These are phyloP conservation scores for Pyrenophora seminiperda DNA, from an alignment of 2,329 filamentous ascomycete species.

Conservation along the genomic window DNA sequence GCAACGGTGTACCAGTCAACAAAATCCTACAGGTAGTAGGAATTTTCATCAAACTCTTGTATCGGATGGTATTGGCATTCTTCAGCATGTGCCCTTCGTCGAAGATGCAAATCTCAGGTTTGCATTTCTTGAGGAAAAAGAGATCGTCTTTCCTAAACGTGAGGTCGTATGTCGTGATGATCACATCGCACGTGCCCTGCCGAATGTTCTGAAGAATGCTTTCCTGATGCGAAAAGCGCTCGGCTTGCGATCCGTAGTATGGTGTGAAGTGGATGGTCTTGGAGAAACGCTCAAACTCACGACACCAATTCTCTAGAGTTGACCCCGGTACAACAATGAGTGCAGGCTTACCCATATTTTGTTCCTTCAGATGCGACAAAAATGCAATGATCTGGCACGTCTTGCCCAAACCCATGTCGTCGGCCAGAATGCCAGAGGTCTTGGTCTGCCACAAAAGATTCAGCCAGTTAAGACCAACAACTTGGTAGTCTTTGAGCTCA, in stretches of 20 bases:
- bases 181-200: conserved; percentile 64
- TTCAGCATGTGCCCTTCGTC: conserved; percentile 95
- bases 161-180: conserved; percentile 74
- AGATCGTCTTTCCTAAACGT: conserved; percentile 65
- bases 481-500: conserved; percentile 87
- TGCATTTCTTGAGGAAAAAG: conserved; percentile 64
- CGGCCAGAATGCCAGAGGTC: conserved; percentile 88
- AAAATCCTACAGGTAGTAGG: conserved; percentile 82
- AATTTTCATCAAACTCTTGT: conserved; percentile 78
- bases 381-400: conserved; percentile 96
- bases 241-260: conserved; percentile 72
- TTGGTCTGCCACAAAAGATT: conserved; percentile 78
- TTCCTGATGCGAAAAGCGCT: conserved; percentile 70
- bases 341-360: conserved; percentile 70
- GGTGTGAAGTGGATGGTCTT: conserved; percentile 73
- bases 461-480: conserved; percentile 95
- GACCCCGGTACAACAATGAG: conserved; percentile 91
- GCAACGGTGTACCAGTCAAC: conserved; percentile 86
- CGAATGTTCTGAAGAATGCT: conserved; percentile 67
- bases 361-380: conserved; percentile 79
- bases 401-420: conserved; percentile 96
- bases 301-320: conserved; percentile 93
- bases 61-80: conserved; percentile 81
- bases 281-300: conserved; percentile 87
- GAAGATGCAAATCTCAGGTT: conserved; percentile 70